Conservation (phyloP, 345 rosid species). For the Carallia pectinifolia region DNA sequence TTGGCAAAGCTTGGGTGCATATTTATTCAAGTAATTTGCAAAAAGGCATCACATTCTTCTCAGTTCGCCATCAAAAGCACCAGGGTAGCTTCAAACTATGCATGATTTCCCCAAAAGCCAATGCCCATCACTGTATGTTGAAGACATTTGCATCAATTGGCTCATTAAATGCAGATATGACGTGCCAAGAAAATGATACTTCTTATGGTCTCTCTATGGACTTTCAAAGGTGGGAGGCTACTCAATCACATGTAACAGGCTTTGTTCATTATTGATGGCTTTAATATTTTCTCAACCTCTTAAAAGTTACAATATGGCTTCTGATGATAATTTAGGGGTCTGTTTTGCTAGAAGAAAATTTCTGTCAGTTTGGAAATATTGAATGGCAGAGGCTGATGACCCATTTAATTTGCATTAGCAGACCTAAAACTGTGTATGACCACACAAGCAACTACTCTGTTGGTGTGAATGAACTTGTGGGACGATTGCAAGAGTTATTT, state of each 20-base stretch:
- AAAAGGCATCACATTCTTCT: slow-evolving; percentile 22
- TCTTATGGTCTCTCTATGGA: slow-evolving; percentile 38
- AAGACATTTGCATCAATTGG: slow-evolving; percentile 31
- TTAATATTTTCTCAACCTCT: not conserved
- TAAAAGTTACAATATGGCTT: not conserved
- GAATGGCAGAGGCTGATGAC: slow-evolving; percentile 11
- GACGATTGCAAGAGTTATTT: slow-evolving; percentile 66
- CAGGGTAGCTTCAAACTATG: slow-evolving; percentile 33
- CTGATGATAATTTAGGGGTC: not conserved
- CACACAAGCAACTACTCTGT: slow-evolving; percentile 28
- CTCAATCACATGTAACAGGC: not conserved
- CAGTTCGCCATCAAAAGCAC: slow-evolving; percentile 31
- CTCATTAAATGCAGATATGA: slow-evolving; percentile 32
- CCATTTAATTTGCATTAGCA: slow-evolving; percentile 28
- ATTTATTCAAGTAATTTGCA: slow-evolving; percentile 16
- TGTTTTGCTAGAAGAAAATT: slow-evolving; percentile 4
- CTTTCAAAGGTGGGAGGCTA: slow-evolving; percentile 38
- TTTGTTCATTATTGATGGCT: not conserved
- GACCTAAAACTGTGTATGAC: slow-evolving; percentile 36
- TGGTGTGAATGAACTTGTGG: slow-evolving; percentile 50
- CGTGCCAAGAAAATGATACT: slow-evolving; percentile 18
- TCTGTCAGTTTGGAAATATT: not conserved
- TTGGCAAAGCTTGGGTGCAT: slow-evolving; percentile 13
- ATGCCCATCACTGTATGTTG: slow-evolving; percentile 24
- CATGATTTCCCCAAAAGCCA: slow-evolving; percentile 27